phyloP scores from a whole-genome alignment of 805 yeast genomes.

The Spathaspora girioi region DNA sequence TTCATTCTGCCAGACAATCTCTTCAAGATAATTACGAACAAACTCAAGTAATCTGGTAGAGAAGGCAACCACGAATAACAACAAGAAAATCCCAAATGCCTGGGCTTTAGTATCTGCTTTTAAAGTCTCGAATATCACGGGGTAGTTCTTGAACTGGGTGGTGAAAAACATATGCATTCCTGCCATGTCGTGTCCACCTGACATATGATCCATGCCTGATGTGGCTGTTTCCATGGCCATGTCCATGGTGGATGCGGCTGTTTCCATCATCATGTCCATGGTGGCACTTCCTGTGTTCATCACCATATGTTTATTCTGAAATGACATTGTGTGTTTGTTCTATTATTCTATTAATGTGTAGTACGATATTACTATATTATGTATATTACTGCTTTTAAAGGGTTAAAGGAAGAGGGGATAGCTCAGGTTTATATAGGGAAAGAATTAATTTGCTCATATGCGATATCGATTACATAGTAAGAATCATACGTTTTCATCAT shows the following conservation, averaged over 20 bases:
- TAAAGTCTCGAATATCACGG: conserved; percentile 58
- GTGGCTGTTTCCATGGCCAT: too few species aligned
- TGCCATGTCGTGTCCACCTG: conserved; percentile 4
- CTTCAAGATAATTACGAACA: conserved; percentile 61
- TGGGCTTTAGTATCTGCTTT: conserved; percentile 52
- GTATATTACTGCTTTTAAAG: background rate
- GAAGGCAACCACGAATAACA: conserved; percentile 57
- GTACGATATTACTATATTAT: too few species aligned
- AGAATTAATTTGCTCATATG: background rate
- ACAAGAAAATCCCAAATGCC: conserved; percentile 71
- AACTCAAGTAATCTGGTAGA: conserved; percentile 58
- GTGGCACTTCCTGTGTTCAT: conserved; percentile 5
- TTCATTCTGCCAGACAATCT: conserved; percentile 54
- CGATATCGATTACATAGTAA: background rate
- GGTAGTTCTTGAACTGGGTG: conserved; percentile 46
- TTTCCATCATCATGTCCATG: conserved; percentile 11
- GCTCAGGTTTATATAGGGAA: background rate
- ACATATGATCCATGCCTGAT: background rate
- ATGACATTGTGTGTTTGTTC: background rate
- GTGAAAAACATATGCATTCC: conserved; percentile 60
- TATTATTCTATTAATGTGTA: background rate
- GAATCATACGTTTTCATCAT: background rate
- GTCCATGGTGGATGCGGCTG: conserved; percentile 4
- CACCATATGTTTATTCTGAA: conserved; percentile 2
- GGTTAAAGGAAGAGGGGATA: background rate